Percentiles rank a stretch among this genome's conserved stretches.
These are phyloP conservation scores for maize (Zea mays) DNA, from an alignment of 176 grass and related monocot genomes.

Conservation along the genomic window DNA sequence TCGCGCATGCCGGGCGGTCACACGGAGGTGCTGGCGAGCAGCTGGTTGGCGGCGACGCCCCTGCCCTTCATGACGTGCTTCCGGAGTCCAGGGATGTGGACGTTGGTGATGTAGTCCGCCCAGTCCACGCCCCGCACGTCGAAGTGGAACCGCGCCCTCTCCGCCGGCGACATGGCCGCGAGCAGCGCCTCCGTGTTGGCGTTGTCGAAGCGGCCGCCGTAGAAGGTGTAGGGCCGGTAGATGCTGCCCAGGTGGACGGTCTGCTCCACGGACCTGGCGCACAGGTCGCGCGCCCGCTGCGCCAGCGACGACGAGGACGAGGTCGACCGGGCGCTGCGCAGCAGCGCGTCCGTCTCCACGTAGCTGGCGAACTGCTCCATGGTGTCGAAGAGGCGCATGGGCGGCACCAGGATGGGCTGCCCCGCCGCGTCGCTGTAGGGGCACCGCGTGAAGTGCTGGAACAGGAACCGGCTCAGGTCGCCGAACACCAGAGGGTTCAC, in stretches of 20 bases:
- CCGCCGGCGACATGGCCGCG: slow-evolving; percentile 66
- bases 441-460: slow-evolving; percentile 65
- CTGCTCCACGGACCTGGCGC: slow-evolving; percentile 74
- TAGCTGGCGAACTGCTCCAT: slow-evolving; percentile 77
- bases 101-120: slow-evolving; percentile 79
- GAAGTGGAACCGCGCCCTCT: slow-evolving; percentile 67
- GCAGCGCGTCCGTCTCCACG: slow-evolving; percentile 61
- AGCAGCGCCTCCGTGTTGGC: slow-evolving; percentile 64
- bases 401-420: slow-evolving; percentile 58
- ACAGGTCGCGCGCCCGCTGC: slow-evolving; percentile 49
- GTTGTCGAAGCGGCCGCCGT: slow-evolving; percentile 74
- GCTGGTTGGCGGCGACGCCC: slow-evolving; percentile 37
- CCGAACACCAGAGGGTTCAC: slow-evolving; percentile 80
- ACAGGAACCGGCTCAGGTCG: slow-evolving; percentile 64
- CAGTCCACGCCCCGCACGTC: slow-evolving; percentile 78
- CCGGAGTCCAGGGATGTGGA: slow-evolving; percentile 84
- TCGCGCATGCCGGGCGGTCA: slow-evolving; percentile 28
- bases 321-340: slow-evolving; percentile 33
- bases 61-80: slow-evolving; percentile 92
- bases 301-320: slow-evolving; percentile 21
- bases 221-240: slow-evolving; percentile 94
- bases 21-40: slow-evolving; percentile 35
- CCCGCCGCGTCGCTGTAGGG: slow-evolving; percentile 66
- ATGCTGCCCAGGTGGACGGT: slow-evolving; percentile 74
- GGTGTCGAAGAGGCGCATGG: slow-evolving; percentile 63